Base-by-base conservation (phyloP, 768 basidiomycete genomes). In the Porpolomopsis calyptriformis region DNA sequence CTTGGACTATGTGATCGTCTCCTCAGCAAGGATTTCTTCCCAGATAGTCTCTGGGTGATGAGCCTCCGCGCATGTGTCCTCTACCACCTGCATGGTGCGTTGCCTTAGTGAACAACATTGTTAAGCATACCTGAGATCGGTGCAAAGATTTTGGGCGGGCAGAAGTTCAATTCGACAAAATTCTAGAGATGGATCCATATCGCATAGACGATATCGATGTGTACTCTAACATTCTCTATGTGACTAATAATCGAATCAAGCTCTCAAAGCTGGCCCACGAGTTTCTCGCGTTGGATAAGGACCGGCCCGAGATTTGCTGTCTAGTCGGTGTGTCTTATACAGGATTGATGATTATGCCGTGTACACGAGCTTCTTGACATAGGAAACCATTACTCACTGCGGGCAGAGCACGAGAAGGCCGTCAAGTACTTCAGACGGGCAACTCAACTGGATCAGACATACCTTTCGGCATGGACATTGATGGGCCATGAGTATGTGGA, bases 401-500 rank as follows among this genome's bases (percentile, higher is more conserved):
- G 91, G 22, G 78, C 80, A 10, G 94, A 98, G 57, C 92, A 97
- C 62, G 90, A 90, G 60, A 93, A 94, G 65, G 92, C 96, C 1
- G 83, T 97, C 53, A 85, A 85, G 56, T 97, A 97, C 64, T 98
- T 98, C 65, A 76, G 84, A 52, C 77, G 93, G 49, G 91, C 94
- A 6, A 86, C 92, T n/a, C 84, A 93, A 57, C 77, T 99, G 39
- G 93, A 99, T 62, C 77, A 87, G 46, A 92, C 86, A 1, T 98
- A 92, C 64, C 73, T 98, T 37, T 87, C 92, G 5, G 96, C 96
- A 4, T 99, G 96, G 96, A 98, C 94, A 3, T 67, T 99, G 52
- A 92, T 99, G 90, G 96, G 96, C 1, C 96, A 99, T 57, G 96
- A 98, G 64, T 97, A 87, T 56, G 86, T 99, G 36, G 96, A 99